Base-by-base conservation (phyloP, 2,329 filamentous ascomycete genomes). In the Capronia coronata region DNA sequence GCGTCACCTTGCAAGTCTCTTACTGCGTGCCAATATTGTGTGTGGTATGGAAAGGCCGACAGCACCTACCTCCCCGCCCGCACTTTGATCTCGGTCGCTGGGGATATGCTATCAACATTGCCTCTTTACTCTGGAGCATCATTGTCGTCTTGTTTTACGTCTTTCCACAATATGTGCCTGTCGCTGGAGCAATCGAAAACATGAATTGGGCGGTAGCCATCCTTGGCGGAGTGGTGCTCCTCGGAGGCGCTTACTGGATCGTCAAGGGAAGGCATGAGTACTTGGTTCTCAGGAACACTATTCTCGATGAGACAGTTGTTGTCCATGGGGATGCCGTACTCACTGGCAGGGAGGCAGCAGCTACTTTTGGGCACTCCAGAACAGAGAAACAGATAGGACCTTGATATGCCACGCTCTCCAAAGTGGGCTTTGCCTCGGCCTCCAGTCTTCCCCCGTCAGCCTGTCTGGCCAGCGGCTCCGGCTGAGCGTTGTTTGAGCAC, bases 191-290 rank as follows among this genome's bases (percentile, higher is more conserved):
- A 11, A 55, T 57, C 21, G 51, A 38, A 18, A 57, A 57, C 43
- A 57, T 57, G 54, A 57, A 57, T 38, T 57, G 54, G 54, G 51
- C 54, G 2, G 51, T 57, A 19, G 54, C 48, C n/a, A 57, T 57
- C 21, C 51, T 57, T 22, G 54, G 32, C 2, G 54, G 39, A 6
- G 48, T 57, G 8, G 49, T 57, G 19, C 38, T 55, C 16, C 51
- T 57, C 9, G 48, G 35, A 2, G 54, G 51, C 18, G 44, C 52
- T n/a, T 57, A 57, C 46, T 57, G 54, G 54, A 19, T 48, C 18
- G 25, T 44, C 38, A 54, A 55, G 32, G 54, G 54, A 18, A 38
- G 54, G 38, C 47, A 56, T 34, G 54, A 56, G 32, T 56, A 56
- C 38, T 14, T 56, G 44, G 27, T 56, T 19, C 46, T 43, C 40